Conservation (phyloP, 306 rosid genomes). For the Luffa aegyptiaca region DNA sequence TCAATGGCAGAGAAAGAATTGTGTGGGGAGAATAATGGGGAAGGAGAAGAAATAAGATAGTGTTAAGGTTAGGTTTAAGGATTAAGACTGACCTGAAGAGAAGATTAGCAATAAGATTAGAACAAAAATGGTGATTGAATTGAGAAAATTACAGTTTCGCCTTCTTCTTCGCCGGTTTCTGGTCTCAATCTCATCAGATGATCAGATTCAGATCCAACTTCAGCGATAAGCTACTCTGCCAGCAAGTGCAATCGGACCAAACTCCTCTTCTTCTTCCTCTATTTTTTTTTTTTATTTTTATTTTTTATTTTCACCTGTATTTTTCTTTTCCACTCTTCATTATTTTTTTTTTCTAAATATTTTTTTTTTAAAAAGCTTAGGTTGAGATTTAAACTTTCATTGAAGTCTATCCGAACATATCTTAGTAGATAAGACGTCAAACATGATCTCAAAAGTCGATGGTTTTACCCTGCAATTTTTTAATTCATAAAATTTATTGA, state of each 20-base stretch:
- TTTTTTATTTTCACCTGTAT: background rate
- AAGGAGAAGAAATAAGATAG: background rate
- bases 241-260: constrained; percentile 2
- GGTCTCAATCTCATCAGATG: background rate
- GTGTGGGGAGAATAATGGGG: background rate
- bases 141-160: background rate
- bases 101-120: background rate
- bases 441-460: no score
- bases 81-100: background rate
- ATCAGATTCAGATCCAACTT: constrained; percentile 15
- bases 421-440: no score
- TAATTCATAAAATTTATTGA: no score
- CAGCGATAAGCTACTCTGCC: constrained; percentile 6
- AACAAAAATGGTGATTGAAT: background rate
- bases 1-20: background rate
- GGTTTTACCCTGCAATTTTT: no score
- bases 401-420: no score
- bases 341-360: no score
- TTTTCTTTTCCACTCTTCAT: background rate
- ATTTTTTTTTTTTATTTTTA: background rate
- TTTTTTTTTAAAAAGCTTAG: no score
- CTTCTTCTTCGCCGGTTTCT: background rate
- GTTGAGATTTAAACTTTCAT: no score
- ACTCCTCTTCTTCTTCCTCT: background rate
- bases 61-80: background rate